phyloP scores from a whole-genome alignment of 495 filamentous ascomycete genomes.

The Aspergillus incahuasiensis region DNA sequence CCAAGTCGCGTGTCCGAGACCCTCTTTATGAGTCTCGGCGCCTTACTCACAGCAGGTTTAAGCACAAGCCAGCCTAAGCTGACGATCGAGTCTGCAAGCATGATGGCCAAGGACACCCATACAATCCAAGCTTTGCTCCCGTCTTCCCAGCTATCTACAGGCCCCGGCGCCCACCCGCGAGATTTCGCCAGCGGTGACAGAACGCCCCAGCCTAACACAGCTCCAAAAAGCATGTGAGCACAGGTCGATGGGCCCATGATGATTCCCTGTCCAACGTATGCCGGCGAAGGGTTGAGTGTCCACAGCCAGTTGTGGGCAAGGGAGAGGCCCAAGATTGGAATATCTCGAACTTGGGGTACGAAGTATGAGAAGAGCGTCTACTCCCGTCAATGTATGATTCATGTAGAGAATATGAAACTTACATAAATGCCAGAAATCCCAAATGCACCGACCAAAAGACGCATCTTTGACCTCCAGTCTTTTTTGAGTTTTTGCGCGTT shows the following conservation, averaged over 20 bases:
- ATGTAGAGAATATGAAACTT: conserved; percentile 7
- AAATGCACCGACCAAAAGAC: conserved; percentile 56
- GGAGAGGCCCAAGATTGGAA: conserved; percentile 75
- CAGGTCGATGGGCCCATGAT: conserved; percentile 91
- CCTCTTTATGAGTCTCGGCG: conserved; percentile 31
- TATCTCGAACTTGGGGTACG: conserved; percentile 73
- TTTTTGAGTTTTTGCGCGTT: conserved; percentile 32
- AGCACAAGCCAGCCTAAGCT: conserved; percentile 78
- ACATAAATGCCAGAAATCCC: conserved; percentile 52
- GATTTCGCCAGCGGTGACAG: conserved; percentile 82
- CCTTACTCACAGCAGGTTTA: conserved; percentile 50
- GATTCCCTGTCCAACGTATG: conserved; percentile 76
- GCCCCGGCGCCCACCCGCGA: conserved; percentile 84
- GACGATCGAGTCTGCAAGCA: conserved; percentile 89
- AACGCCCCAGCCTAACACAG: conserved; percentile 85
- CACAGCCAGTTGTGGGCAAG: conserved; percentile 84
- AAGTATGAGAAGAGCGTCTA: conserved; percentile 91
- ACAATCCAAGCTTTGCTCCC: conserved; percentile 98
- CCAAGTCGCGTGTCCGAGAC: conserved; percentile 25
- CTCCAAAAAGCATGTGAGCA: conserved; percentile 91
- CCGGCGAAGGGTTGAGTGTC: conserved; percentile 92
- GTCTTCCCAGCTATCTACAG: conserved; percentile 78
- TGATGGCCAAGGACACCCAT: conserved; percentile 91
- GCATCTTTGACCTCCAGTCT: conserved; percentile 62
- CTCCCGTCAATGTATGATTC: conserved; percentile 13